Conservation (phyloP, 768 basidiomycete genomes). For the Mycena metata region DNA sequence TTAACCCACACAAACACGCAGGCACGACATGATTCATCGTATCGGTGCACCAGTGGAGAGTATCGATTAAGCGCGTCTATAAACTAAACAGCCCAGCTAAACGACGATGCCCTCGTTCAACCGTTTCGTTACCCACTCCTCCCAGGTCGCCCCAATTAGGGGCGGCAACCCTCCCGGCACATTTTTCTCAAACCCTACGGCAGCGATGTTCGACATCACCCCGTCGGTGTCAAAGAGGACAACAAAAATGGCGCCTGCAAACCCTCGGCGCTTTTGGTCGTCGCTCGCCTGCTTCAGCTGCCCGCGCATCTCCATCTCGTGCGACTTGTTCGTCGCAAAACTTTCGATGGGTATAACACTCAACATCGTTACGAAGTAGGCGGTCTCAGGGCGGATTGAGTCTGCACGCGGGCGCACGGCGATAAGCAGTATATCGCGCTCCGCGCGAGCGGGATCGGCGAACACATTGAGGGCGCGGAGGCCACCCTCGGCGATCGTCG, state of each 20-base stretch:
- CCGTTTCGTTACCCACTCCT: slow-evolving; percentile 9
- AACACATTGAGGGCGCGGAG: slow-evolving; percentile 3
- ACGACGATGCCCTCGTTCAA: slow-evolving; percentile 19
- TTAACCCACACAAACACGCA: no score
- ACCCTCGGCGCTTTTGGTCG: slow-evolving; percentile 1
- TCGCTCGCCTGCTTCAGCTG: slow-evolving; percentile 22
- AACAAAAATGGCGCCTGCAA: slow-evolving; percentile 10
- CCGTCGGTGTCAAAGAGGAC: not conserved
- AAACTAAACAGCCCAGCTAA: no score
- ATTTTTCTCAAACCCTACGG: not conserved
- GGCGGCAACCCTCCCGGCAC: not conserved
- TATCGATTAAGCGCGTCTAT: no score
- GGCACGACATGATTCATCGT: no score
- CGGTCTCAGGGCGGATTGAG: not conserved
- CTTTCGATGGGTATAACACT: not conserved
- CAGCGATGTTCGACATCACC: not conserved
- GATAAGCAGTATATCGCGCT: slow-evolving; percentile 12
- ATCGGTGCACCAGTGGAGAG: no score
- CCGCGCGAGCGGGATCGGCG: slow-evolving; percentile 9
- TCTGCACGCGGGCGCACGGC: not conserved
- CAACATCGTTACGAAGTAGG: not conserved
- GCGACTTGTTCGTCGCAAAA: slow-evolving; percentile 5
- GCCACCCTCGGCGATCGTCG: slow-evolving; percentile 1
- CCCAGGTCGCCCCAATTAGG: not conserved
- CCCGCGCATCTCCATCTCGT: slow-evolving; percentile 3